phyloP scores from a whole-genome alignment of 2,329 filamentous ascomycete species.

The Lasiodiplodia citricola region DNA sequence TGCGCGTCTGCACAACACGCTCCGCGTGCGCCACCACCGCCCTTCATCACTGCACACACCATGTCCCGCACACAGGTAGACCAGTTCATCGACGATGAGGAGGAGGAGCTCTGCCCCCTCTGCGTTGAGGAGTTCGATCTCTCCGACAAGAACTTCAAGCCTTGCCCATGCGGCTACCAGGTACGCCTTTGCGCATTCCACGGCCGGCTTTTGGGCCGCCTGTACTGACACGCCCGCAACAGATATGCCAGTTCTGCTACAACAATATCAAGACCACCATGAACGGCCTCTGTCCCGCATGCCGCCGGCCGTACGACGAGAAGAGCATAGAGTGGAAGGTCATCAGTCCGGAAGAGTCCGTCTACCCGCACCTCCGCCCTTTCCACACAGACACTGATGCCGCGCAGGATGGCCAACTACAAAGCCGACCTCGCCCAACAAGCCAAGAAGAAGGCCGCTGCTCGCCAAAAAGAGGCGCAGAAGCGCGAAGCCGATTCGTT shows the following conservation, averaged over 20 bases:
- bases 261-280: conserved; percentile 99
- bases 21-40: conserved; percentile 25
- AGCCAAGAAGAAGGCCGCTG: conserved; percentile 89
- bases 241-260: conserved; percentile 99
- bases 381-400: conserved; percentile 31
- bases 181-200: conserved; percentile 58
- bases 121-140: conserved; percentile 99
- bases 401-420: conserved; percentile 70
- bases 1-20: conserved; percentile 22
- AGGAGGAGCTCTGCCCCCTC: conserved; percentile 74
- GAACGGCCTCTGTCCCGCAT: conserved; percentile 97
- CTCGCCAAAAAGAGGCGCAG: conserved; percentile 91
- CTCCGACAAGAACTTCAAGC: conserved; percentile 94
- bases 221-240: conserved; percentile 27
- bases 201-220: conserved; percentile 10
- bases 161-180: conserved; percentile 97
- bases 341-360: conserved; percentile 92
- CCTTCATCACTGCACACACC: conserved; percentile 30
- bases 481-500: conserved; percentile 96
- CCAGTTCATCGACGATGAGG: conserved; percentile 61
- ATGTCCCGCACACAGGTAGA: conserved; percentile 58
- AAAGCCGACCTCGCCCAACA: conserved; percentile 77
- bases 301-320: conserved; percentile 92
- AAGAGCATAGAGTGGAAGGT: conserved; percentile 97
- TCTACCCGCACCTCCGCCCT: conserved; percentile 34